phyloP scores from a whole-genome alignment of 1,284 basidiomycete genomes.

The Austroboletus niveus region DNA sequence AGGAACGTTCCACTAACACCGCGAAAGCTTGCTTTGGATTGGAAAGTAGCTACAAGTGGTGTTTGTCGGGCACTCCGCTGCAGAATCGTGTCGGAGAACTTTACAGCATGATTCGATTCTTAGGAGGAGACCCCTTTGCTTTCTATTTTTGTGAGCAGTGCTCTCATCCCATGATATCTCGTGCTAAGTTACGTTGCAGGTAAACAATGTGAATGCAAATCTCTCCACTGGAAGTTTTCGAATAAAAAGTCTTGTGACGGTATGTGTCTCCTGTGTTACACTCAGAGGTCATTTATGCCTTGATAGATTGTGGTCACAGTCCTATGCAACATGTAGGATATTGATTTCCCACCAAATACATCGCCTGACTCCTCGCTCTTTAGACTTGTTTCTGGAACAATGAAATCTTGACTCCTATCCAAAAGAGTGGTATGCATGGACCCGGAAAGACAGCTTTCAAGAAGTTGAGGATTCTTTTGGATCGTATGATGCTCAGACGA shows the following conservation, averaged over 20 bases:
- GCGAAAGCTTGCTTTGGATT: slow-evolving; percentile 95
- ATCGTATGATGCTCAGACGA: slow-evolving; percentile 94
- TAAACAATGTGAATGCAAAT: slow-evolving; percentile 84
- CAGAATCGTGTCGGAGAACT: slow-evolving; percentile 98
- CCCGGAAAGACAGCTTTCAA: slow-evolving; percentile 83
- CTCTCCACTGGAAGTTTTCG: slow-evolving; percentile 86
- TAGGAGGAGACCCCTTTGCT: slow-evolving; percentile 89
- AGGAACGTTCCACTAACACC: slow-evolving; percentile 92
- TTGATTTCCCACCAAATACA: neutral
- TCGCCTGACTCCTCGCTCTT: slow-evolving; percentile 2
- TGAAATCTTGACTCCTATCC: slow-evolving; percentile 92
- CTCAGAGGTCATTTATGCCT: neutral
- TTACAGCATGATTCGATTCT: slow-evolving; percentile 92
- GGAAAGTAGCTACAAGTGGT: slow-evolving; percentile 85
- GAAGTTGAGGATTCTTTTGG: slow-evolving; percentile 86
- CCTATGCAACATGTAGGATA: slow-evolving; percentile 87
- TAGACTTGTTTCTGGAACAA: slow-evolving; percentile 90
- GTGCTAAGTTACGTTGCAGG: slow-evolving; percentile 40
- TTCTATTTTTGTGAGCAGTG: slow-evolving; percentile 84
- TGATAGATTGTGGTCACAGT: slow-evolving; percentile 81
- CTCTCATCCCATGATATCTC: neutral
- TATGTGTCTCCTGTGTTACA: slow-evolving; percentile 31
- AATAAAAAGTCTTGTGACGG: slow-evolving; percentile 85
- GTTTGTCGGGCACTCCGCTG: slow-evolving; percentile 95
- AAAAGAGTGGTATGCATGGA: slow-evolving; percentile 75